Evolutionary conservation across 2,329 filamentous ascomycete species (phyloP).

Genomic region (Monosporascus ibericus): DNA sequence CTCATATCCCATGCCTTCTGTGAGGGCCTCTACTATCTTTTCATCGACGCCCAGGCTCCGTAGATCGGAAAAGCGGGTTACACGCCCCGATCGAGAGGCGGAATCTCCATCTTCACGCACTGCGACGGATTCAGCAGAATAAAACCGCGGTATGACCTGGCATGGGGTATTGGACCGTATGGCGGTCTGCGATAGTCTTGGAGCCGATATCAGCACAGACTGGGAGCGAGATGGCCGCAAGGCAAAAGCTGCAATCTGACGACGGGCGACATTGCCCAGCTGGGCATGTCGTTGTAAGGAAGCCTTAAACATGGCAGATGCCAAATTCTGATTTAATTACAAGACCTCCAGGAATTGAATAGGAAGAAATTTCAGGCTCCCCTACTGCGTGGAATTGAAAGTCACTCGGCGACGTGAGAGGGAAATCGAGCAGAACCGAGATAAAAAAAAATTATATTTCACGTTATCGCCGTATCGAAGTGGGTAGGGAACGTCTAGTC

Average conservation of each 20-base stretch:
- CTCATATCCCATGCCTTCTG: slow-evolving; percentile 65
- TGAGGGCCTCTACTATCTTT: slow-evolving; percentile 63
- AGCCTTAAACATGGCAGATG: slow-evolving; percentile 19
- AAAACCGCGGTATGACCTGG: slow-evolving; percentile 15
- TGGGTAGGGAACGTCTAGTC: too few species aligned
- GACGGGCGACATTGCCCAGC: slow-evolving; percentile 18
- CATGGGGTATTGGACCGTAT: slow-evolving; percentile 7
- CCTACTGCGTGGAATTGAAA: too few species aligned
- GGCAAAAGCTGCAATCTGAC: slow-evolving; percentile 17
- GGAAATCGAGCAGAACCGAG: too few species aligned
- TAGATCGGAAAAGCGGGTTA: slow-evolving; percentile 41
- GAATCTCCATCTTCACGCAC: slow-evolving; percentile 9
- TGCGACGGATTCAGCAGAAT: slow-evolving; percentile 16
- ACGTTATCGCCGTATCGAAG: too few species aligned
- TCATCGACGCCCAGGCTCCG: slow-evolving; percentile 48
- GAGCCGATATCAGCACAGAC: slow-evolving; percentile 6
- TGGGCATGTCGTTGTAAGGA: slow-evolving; percentile 25
- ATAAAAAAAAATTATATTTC: too few species aligned
- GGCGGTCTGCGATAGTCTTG: slow-evolving; percentile 8
- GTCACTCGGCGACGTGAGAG: too few species aligned
- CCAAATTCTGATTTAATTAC: not conserved
- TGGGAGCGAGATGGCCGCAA: slow-evolving; percentile 11
- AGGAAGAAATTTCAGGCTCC: too few species aligned
- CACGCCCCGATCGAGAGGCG: slow-evolving; percentile 14
- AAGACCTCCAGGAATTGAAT: too few species aligned